Evolutionary conservation across 768 basidiomycete genomes (phyloP).

Genomic region (Boletus sp.): DNA sequence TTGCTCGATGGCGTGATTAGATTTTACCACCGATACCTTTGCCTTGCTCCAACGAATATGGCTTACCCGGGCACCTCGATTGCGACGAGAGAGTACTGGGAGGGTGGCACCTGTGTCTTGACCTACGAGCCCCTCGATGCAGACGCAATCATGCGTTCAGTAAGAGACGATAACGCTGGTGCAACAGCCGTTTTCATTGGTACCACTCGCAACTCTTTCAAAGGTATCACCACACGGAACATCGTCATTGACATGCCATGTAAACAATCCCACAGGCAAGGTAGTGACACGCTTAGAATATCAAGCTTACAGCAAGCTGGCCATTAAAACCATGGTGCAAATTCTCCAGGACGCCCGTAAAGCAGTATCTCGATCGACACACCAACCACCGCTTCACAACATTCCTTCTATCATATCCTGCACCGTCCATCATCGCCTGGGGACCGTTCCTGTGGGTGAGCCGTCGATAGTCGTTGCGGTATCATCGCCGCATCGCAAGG

Average conservation of each 20-base stretch:
- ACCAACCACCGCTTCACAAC: slow-evolving; percentile 28
- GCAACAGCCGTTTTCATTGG: slow-evolving; percentile 78
- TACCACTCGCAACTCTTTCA: slow-evolving; percentile 81
- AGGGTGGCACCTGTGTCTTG: slow-evolving; percentile 41
- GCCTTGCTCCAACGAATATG: slow-evolving; percentile 15
- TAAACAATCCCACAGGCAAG: slow-evolving; percentile 46
- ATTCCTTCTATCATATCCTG: slow-evolving; percentile 49
- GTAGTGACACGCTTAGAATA: slow-evolving; percentile 72
- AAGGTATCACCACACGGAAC: slow-evolving; percentile 45
- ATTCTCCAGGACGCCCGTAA: slow-evolving; percentile 50
- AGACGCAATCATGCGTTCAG: slow-evolving; percentile 55
- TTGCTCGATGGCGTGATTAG: neutral
- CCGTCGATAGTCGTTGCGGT: slow-evolving; percentile 85
- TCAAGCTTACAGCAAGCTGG: slow-evolving; percentile 77
- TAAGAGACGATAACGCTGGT: slow-evolving; percentile 62
- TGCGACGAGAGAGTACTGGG: slow-evolving; percentile 24
- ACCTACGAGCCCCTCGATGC: slow-evolving; percentile 59
- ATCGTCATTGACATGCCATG: slow-evolving; percentile 6
- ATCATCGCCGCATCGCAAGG: slow-evolving; percentile 78
- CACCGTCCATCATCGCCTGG: slow-evolving; percentile 73
- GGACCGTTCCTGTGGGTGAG: slow-evolving; percentile 72
- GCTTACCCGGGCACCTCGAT: slow-evolving; percentile 24
- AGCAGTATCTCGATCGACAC: slow-evolving; percentile 42
- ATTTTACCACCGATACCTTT: neutral
- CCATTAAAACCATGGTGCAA: slow-evolving; percentile 69